Conservation (phyloP, 495 filamentous ascomycete genomes). For the Aspergillus asperescens region DNA sequence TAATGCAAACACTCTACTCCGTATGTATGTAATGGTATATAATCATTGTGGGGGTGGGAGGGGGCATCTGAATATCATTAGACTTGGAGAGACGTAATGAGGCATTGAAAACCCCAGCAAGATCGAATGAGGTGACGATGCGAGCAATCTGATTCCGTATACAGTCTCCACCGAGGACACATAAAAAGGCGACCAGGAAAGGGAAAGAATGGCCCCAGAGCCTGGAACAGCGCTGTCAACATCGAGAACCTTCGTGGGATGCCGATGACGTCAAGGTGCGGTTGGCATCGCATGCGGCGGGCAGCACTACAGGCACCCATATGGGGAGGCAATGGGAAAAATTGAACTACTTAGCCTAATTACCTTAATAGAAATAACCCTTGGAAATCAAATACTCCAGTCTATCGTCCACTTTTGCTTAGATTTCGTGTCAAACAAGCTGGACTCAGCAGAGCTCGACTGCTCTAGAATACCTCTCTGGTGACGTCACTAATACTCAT, state of each 20-base stretch:
- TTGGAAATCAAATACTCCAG: constrained; percentile 12
- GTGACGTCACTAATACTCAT: constrained; percentile 8
- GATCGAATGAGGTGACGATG: constrained; percentile 7
- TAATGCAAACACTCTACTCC: neutral
- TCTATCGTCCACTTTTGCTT: constrained; percentile 9
- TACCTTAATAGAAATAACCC: neutral
- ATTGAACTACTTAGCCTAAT: no score
- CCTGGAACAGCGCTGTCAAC: neutral
- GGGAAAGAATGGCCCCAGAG: neutral
- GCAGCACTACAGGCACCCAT: no score
- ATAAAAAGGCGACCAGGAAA: neutral
- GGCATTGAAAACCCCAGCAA: neutral
- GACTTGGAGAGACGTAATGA: constrained; percentile 20
- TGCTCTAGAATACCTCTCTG: neutral
- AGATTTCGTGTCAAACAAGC: neutral
- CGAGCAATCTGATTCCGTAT: neutral
- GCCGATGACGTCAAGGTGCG: constrained; percentile 17
- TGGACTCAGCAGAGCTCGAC: neutral
- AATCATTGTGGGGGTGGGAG: neutral
- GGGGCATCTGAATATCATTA: constrained; percentile 8
- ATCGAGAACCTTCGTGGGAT: neutral
- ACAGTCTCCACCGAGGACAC: neutral
- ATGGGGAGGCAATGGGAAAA: no score
- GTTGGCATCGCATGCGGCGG: no score
- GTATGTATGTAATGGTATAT: neutral